phyloP scores from a whole-genome alignment of 208 protist genomes.

The Herpetomonas tarakana region DNA sequence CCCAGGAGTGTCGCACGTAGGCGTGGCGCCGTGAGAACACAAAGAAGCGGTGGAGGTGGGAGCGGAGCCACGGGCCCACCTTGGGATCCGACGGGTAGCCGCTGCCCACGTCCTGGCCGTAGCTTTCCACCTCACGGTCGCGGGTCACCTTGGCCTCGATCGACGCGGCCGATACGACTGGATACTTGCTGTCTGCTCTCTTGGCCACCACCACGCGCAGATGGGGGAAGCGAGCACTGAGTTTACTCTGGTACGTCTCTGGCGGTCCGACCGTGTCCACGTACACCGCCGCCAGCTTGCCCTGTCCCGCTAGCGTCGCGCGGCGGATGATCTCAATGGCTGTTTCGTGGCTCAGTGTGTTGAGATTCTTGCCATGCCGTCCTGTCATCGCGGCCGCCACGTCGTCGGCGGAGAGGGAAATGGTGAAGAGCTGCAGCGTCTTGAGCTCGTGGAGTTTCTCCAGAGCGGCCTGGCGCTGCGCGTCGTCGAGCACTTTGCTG shows the following conservation, averaged over 20 bases:
- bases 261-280: slow-evolving; percentile 93
- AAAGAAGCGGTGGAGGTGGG: slow-evolving; percentile 78
- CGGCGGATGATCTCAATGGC: slow-evolving; percentile 80
- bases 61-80: slow-evolving; percentile 61
- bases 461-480: slow-evolving; percentile 49
- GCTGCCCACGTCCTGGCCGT: slow-evolving; percentile 63
- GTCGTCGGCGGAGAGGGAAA: slow-evolving; percentile 50
- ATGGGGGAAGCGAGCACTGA: slow-evolving; percentile 82
- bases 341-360: slow-evolving; percentile 86
- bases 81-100: slow-evolving; percentile 84
- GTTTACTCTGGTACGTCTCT: slow-evolving; percentile 67
- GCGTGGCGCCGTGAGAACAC: slow-evolving; percentile 36
- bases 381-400: slow-evolving; percentile 80
- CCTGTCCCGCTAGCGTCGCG: slow-evolving; percentile 60
- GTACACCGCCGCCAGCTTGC: slow-evolving; percentile 85
- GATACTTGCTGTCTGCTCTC: slow-evolving; percentile 92
- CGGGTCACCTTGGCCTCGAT: slow-evolving; percentile 92
- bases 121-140: slow-evolving; percentile 37
- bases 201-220: slow-evolving; percentile 80
- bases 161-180: slow-evolving; percentile 91
- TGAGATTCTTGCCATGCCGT: slow-evolving; percentile 70
- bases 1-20: slow-evolving; percentile 82
- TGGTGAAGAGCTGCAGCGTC: slow-evolving; percentile 65
- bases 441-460: slow-evolving; percentile 49
- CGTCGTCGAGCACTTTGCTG: slow-evolving; percentile 76